Conservation (phyloP, 495 filamentous ascomycete species). For the Daldinia decipiens region DNA sequence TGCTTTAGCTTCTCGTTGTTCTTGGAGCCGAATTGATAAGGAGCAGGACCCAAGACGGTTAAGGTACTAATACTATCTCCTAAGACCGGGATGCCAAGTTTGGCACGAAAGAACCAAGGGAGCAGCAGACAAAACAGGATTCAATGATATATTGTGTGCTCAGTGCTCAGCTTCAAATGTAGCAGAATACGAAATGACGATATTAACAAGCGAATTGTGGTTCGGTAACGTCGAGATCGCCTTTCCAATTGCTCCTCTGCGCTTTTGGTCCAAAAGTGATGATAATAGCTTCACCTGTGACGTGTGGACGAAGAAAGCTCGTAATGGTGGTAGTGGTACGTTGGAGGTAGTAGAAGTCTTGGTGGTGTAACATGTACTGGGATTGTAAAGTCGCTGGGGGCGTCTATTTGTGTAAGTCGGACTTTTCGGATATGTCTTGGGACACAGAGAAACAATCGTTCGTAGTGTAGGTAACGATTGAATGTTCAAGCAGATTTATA, state of each 20-base stretch:
- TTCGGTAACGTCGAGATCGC: slow-evolving; percentile 31
- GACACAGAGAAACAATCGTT: slow-evolving; percentile 18
- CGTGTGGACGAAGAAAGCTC: slow-evolving; percentile 25
- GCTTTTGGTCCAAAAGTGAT: slow-evolving; percentile 16
- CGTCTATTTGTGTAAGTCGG: slow-evolving; percentile 29
- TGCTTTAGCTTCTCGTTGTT: slow-evolving; percentile 12
- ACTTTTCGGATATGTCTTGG: slow-evolving; percentile 29
- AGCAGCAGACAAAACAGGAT: slow-evolving; percentile 29
- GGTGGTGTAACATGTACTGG: slow-evolving; percentile 38
- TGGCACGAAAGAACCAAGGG: slow-evolving; percentile 24
- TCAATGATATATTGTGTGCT: slow-evolving; percentile 26
- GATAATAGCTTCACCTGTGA: slow-evolving; percentile 34
- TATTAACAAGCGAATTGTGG: slow-evolving; percentile 37
- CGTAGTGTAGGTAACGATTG: slow-evolving; percentile 26
- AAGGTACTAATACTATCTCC: slow-evolving; percentile 20
- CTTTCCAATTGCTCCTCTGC: slow-evolving; percentile 20
- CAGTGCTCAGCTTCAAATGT: slow-evolving; percentile 27
- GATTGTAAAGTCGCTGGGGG: slow-evolving; percentile 21
- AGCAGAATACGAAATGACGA: slow-evolving; percentile 46
- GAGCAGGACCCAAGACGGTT: slow-evolving; percentile 12
- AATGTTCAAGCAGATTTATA: slow-evolving; percentile 18
- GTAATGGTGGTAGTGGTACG: slow-evolving; percentile 24
- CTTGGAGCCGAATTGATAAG: slow-evolving; percentile 10
- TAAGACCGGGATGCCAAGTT: slow-evolving; percentile 38
- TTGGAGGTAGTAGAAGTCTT: slow-evolving; percentile 10